Evolutionary conservation across 2,329 filamentous ascomycete genomes (phyloP).

Genomic region (Pestalotiopsis sp.): DNA sequence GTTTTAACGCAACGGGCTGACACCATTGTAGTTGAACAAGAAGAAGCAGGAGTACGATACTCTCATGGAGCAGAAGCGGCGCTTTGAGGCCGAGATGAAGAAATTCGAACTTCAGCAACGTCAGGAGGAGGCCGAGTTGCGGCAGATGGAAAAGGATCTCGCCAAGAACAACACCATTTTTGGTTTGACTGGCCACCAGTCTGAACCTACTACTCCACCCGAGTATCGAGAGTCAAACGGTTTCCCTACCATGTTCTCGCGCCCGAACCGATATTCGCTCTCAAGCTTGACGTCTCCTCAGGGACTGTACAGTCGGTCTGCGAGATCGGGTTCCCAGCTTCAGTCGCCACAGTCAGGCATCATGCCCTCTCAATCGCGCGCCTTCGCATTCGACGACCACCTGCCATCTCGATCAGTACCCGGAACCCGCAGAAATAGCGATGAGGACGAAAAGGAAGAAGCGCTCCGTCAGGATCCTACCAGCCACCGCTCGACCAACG

Average conservation of each 20-base stretch:
- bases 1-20: constrained; percentile 33
- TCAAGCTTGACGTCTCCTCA: constrained; percentile 85
- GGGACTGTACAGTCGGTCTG: constrained; percentile 72
- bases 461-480: constrained; percentile 70
- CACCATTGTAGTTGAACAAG: constrained; percentile 75
- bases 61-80: constrained; percentile 83
- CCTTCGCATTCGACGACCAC: constrained; percentile 63
- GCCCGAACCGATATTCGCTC: constrained; percentile 86
- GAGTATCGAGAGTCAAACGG: constrained; percentile 81
- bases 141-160: constrained; percentile 82
- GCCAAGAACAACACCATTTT: constrained; percentile 50
- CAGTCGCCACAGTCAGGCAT: constrained; percentile 74
- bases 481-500: constrained; percentile 73
- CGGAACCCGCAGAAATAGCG: constrained; percentile 84
- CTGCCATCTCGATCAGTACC: constrained; percentile 85
- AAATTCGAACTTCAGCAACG: constrained; percentile 84
- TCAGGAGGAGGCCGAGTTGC: constrained; percentile 80
- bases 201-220: constrained; percentile 93
- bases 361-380: constrained; percentile 42
- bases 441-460: constrained; percentile 85
- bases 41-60: constrained; percentile 92
- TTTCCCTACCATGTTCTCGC: constrained; percentile 79
- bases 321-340: constrained; percentile 77
- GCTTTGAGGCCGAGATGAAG: constrained; percentile 92
- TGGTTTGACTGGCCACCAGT: constrained; percentile 73